phyloP scores from a whole-genome alignment of 176 grass and related monocot genomes.

The Cenchrus fungigraminus region DNA sequence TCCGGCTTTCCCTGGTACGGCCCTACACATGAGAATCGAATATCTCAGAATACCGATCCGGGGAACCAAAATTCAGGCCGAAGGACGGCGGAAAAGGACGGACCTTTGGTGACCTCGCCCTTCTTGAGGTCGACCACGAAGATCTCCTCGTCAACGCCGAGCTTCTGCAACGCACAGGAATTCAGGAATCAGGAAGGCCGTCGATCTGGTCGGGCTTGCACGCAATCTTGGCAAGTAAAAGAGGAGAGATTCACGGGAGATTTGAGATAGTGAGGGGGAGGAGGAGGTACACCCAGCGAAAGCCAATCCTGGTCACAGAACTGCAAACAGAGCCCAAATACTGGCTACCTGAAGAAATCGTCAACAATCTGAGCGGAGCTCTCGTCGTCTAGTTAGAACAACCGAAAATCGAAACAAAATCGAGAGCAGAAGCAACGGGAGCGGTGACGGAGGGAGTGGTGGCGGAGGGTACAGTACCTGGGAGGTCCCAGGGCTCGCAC shows the following conservation, averaged over 20 bases:
- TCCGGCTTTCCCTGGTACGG: too few species aligned
- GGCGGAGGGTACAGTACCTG: slow-evolving; percentile 42
- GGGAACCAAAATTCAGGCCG: too few species aligned
- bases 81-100: background rate
- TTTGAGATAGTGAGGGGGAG: background rate
- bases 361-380: background rate
- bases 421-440: background rate
- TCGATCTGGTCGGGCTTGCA: background rate
- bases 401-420: background rate
- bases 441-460: background rate
- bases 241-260: background rate
- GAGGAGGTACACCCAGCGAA: background rate
- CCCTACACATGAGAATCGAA: too few species aligned
- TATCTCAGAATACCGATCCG: too few species aligned
- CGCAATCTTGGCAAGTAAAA: background rate
- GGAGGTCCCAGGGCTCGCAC: slow-evolving; percentile 98
- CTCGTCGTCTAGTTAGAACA: background rate
- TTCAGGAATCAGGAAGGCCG: background rate
- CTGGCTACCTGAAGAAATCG: background rate
- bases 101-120: slow-evolving; percentile 81
- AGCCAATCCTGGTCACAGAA: too few species aligned
- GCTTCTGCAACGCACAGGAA: slow-evolving; percentile 49
- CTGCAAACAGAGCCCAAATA: background rate
- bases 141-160: slow-evolving; percentile 85
- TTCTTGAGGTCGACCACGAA: slow-evolving; percentile 94